Conservation (phyloP, 129 eudicot species). For the Flaveria robusta region DNA sequence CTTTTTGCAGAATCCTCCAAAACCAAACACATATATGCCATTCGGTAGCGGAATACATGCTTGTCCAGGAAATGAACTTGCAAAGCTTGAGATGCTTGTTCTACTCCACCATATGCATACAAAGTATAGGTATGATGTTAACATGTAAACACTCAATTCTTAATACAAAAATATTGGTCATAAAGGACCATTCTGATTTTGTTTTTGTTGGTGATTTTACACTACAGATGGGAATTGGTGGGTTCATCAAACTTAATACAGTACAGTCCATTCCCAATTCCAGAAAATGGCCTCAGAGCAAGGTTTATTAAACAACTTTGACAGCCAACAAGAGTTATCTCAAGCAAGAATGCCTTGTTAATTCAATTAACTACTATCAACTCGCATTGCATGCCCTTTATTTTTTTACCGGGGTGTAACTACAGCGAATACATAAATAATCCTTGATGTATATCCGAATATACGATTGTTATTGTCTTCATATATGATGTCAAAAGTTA, state of each 20-base stretch:
- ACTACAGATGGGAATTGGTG: slow-evolving; percentile 70
- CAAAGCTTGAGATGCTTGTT: slow-evolving; percentile 75
- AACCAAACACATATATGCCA: slow-evolving; percentile 81
- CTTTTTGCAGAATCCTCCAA: slow-evolving; percentile 63
- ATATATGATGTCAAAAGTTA: slow-evolving; percentile 14
- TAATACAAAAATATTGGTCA: background rate
- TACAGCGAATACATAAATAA: background rate
- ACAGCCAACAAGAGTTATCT: slow-evolving; percentile 15
- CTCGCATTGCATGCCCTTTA: slow-evolving; percentile 9
- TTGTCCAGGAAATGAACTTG: slow-evolving; percentile 92
- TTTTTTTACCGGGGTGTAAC: slow-evolving; percentile 37
- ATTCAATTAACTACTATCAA: background rate
- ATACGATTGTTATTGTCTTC: slow-evolving; percentile 12
- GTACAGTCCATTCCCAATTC: slow-evolving; percentile 78
- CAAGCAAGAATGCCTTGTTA: slow-evolving; percentile 8
- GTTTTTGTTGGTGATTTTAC: slow-evolving; percentile 18
- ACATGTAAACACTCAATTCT: background rate
- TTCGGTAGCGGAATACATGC: slow-evolving; percentile 86
- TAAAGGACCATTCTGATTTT: slow-evolving; percentile 17
- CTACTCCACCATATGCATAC: slow-evolving; percentile 72
- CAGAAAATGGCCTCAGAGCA: slow-evolving; percentile 67
- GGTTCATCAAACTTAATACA: slow-evolving; percentile 47
- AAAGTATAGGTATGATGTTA: slow-evolving; percentile 54
- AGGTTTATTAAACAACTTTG: slow-evolving; percentile 45
- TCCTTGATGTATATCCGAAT: slow-evolving; percentile 22